Evolutionary conservation across 164 flowering plant species (phyloP).

Genomic region (Platanus orientalis): DNA sequence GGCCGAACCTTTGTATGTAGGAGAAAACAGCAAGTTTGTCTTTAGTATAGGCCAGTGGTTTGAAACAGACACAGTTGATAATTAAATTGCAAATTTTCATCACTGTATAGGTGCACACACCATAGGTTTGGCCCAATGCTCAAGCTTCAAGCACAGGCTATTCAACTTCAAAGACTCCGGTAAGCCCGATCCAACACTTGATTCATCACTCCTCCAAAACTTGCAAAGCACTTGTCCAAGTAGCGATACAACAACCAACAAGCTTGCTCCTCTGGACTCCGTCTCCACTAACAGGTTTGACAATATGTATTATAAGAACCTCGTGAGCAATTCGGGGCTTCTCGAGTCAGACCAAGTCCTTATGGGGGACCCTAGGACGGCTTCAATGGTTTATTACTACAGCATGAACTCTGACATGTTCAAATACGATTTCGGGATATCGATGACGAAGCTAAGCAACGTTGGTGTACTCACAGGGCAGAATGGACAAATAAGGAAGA

Average conservation of each 20-base stretch:
- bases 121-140: constrained; percentile 61
- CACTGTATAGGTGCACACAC: constrained; percentile 49
- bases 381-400: constrained; percentile 40
- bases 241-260: constrained; percentile 35
- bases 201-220: constrained; percentile 25
- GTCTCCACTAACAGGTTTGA: constrained; percentile 37
- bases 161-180: constrained; percentile 49
- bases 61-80: too few species aligned
- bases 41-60: too few species aligned
- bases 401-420: constrained; percentile 38
- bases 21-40: too few species aligned
- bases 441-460: constrained; percentile 50
- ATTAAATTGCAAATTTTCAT: background rate
- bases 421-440: constrained; percentile 37
- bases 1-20: too few species aligned
- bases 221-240: constrained; percentile 42
- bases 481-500: constrained; percentile 47
- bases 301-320: constrained; percentile 41
- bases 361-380: constrained; percentile 35
- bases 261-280: constrained; percentile 44
- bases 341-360: constrained; percentile 64
- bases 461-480: constrained; percentile 51
- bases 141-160: constrained; percentile 51
- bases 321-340: constrained; percentile 44
- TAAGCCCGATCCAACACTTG: constrained; percentile 49